Base-by-base conservation (phyloP, 495 filamentous ascomycete genomes). In the Apodospora peruviana region DNA sequence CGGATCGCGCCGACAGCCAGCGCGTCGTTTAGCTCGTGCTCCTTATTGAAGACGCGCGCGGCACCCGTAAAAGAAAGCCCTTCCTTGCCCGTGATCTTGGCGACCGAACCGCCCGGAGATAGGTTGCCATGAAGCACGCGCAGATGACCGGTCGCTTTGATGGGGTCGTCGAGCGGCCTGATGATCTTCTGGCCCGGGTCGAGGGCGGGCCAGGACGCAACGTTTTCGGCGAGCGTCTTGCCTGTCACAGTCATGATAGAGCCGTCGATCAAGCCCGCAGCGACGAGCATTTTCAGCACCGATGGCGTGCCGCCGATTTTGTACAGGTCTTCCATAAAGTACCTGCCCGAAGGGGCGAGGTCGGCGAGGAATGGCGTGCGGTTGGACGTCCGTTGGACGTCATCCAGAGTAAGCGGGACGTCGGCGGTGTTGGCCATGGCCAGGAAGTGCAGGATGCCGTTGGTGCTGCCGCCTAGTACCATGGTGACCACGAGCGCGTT, bases 71-170 rank as follows among this genome's bases (percentile, higher is more conserved):
- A 98, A 5, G 66, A 66, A 12, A 84, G 73, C 4, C 93, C 93
- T 67, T 98, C 93, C 64, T 96, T 96, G 17, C 93, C 93, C 0
- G 93, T 98, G 65, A 98, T 98, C 72, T 98, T 98, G 51, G 93
- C 91, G 2, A 98, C 93, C 8, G 93, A 86, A 27, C 93, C 93
- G 27, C 85, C 86, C 1, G 93, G 93, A 2, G 91, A 87, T 32
- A 98, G 80, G 67, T 96, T 96, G 32, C 93, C 93, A 41, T 78
- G 78, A 9, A 98, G 78, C 41, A 98, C 87, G 60, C 93, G 89
- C 40, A 98, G 73, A 64, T 98, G 93, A 35, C 93, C 93, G 9
- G 84, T 88, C 2, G 71, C 40, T 66, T 96, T 96, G 72, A 96
- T 95, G 16, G 93, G 93, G 61, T 90, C 80, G 40, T 75, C 68